phyloP scores from a whole-genome alignment of 805 yeast genomes.

The Ogataea polymorpha region DNA sequence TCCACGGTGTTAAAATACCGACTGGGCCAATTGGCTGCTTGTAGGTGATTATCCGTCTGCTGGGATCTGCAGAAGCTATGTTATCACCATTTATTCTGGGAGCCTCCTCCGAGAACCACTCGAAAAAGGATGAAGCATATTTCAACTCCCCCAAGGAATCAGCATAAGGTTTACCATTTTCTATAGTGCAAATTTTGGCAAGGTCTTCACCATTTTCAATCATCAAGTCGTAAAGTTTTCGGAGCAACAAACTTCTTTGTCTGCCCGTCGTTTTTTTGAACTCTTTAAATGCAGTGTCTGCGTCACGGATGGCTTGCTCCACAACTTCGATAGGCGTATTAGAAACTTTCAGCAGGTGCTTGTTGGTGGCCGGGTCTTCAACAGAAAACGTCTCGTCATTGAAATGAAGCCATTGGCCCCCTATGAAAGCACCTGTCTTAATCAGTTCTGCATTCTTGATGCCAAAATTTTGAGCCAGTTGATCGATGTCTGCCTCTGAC shows the following conservation, averaged over 20 bases:
- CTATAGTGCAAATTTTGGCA: conserved; percentile 60
- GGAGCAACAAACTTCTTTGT: conserved; percentile 50
- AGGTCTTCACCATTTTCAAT: conserved; percentile 59
- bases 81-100: conserved; percentile 67
- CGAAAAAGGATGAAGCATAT: conserved; percentile 73
- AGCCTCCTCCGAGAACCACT: conserved; percentile 87
- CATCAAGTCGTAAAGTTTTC: conserved; percentile 51
- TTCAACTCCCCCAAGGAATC: conserved; percentile 72
- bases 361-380: conserved; percentile 68
- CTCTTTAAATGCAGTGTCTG: conserved; percentile 48
- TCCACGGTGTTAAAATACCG: conserved; percentile 81
- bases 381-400: conserved; percentile 57
- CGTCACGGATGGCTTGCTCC: conserved; percentile 51
- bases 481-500: conserved; percentile 21
- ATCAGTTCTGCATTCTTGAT: conserved; percentile 49
- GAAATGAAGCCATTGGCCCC: conserved; percentile 66
- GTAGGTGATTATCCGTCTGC: conserved; percentile 51
- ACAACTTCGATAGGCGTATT: conserved; percentile 49
- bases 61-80: conserved; percentile 50
- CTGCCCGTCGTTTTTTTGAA: conserved; percentile 57
- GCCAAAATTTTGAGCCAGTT: conserved; percentile 31
- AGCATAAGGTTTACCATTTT: conserved; percentile 70
- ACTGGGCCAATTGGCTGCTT: conserved; percentile 82
- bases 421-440: conserved; percentile 58
- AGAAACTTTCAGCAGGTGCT: conserved; percentile 51